Evolutionary conservation across 78 protist genomes (phyloP).

Genomic region (Diacronema lutheri): DNA sequence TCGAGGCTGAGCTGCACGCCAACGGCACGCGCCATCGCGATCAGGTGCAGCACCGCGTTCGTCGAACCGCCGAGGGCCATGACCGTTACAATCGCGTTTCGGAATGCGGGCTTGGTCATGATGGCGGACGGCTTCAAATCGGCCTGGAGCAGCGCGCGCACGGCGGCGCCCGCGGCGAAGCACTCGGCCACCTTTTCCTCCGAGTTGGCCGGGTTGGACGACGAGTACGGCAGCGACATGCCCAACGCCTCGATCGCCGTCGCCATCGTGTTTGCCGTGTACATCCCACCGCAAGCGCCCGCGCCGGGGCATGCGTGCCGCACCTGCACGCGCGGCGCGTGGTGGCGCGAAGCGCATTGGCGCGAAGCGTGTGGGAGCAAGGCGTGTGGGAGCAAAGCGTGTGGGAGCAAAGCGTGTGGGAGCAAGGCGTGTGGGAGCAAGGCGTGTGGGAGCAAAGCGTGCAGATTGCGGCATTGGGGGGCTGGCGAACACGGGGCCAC

Average conservation of each 20-base stretch:
- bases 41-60: constrained; percentile 67
- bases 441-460: no score
- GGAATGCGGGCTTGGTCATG: constrained; percentile 59
- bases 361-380: no score
- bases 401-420: no score
- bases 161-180: not conserved
- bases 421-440: no score
- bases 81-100: constrained; percentile 55
- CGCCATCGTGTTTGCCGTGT: constrained; percentile 82
- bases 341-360: no score
- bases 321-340: no score
- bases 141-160: constrained; percentile 25
- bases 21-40: constrained; percentile 59
- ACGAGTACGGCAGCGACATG: constrained; percentile 69
- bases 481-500: no score
- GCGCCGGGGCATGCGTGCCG: constrained; percentile 67
- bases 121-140: constrained; percentile 68
- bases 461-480: no score
- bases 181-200: constrained; percentile 20
- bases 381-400: no score
- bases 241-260: constrained; percentile 75
- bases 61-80: constrained; percentile 72
- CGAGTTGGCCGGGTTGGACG: constrained; percentile 49
- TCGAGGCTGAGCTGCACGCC: constrained; percentile 56
- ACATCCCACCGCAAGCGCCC: constrained; percentile 78